These are phyloP conservation scores for Stagonosporopsis tanaceti DNA, from an alignment of 2,329 filamentous ascomycete genomes.

Conservation along the genomic window DNA sequence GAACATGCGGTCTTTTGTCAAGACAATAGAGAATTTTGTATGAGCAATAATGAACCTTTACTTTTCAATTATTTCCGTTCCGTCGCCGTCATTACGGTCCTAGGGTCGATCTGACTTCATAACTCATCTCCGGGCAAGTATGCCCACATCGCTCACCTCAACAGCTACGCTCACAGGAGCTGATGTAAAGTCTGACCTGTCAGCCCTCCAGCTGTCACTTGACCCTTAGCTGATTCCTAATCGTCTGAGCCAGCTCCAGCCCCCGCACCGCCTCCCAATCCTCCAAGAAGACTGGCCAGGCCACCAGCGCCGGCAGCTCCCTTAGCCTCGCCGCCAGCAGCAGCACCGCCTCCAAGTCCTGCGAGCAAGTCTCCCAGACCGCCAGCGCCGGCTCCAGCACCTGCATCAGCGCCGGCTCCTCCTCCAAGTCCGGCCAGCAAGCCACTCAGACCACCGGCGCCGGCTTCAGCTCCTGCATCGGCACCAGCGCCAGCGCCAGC, in stretches of 20 bases:
- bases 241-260: background rate
- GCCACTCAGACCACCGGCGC: background rate
- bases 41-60: slow-evolving; percentile 6
- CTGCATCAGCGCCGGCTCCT: slow-evolving; percentile 9
- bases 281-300: slow-evolving; percentile 1
- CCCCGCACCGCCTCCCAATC: background rate
- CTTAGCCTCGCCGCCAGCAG: background rate
- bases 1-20: slow-evolving; percentile 1
- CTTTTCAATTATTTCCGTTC: background rate
- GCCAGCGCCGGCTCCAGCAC: background rate
- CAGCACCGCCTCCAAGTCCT: background rate
- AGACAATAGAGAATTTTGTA: slow-evolving; percentile 4
- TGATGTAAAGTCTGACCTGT: background rate
- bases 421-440: slow-evolving; percentile 13
- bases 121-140: background rate
- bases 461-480: background rate
- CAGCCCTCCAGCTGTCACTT: slow-evolving; percentile 3
- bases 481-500: slow-evolving; percentile 7
- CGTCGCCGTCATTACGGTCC: slow-evolving; percentile 8
- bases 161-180: too few relatives aligned
- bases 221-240: background rate
- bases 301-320: background rate
- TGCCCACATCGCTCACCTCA: background rate
- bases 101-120: slow-evolving; percentile 7
- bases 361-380: slow-evolving; percentile 1